A percentile compares a stretch with the other conserved stretches of the same genome.
Conservation (phyloP, 2,329 filamentous ascomycete species). For the Fusarium compactum region DNA sequence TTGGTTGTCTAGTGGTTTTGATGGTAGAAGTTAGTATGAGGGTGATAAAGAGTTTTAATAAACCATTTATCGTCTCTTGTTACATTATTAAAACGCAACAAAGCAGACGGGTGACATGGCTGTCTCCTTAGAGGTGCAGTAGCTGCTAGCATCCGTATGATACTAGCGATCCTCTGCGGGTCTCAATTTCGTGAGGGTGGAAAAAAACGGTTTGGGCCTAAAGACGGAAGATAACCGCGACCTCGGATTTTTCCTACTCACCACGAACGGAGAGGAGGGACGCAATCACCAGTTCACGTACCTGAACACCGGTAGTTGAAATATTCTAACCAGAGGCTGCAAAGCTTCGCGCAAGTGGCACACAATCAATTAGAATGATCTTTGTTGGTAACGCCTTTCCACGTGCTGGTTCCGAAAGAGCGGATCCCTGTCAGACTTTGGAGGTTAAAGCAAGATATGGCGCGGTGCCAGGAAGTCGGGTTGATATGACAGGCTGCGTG, state of each 20-base stretch:
- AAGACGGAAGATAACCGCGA: conserved; percentile 31
- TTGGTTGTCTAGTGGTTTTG: conserved; percentile 22
- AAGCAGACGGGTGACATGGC: conserved; percentile 13
- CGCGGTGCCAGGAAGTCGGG: conserved; percentile 19
- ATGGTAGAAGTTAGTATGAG: conserved; percentile 31
- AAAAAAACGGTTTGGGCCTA: conserved; percentile 18
- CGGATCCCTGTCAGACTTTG: conserved; percentile 43
- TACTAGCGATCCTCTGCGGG: conserved; percentile 41
- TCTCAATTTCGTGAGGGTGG: conserved; percentile 38
- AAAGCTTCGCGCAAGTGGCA: conserved; percentile 18
- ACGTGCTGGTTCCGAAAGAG: conserved; percentile 42
- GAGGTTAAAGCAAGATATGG: conserved; percentile 29
- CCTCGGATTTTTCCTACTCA: conserved; percentile 4
- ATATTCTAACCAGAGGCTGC: background rate
- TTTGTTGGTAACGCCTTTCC: conserved; percentile 39
- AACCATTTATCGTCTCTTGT: conserved; percentile 20
- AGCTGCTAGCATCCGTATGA: conserved; percentile 23
- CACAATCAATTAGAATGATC: conserved; percentile 13
- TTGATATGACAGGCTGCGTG: conserved; percentile 30
- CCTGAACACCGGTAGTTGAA: conserved; percentile 5
- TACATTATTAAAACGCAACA: conserved; percentile 25
- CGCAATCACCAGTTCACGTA: conserved; percentile 12
- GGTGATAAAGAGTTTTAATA: conserved; percentile 15
- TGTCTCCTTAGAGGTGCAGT: conserved; percentile 22
- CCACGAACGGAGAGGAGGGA: conserved; percentile 2